Base-by-base conservation (phyloP, 2,329 filamentous ascomycete species). In the Aureobasidium sp. region DNA sequence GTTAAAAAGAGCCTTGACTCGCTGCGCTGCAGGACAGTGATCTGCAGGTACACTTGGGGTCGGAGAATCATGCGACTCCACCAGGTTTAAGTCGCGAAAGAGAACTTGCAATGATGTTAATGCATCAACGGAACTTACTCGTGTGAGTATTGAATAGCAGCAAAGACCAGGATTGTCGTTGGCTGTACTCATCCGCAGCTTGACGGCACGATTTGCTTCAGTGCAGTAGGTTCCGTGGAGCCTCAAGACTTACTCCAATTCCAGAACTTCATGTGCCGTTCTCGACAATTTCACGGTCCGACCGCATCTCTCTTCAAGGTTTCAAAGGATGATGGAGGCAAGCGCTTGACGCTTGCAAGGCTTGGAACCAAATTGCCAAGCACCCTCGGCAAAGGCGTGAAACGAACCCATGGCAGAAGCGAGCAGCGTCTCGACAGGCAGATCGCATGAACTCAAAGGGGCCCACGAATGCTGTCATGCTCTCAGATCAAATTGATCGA, bases 21-120 rank as follows among this genome's bases (percentile, higher is more conserved):
- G 26, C 2, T 47, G 42, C 53, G 41, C 53, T 57, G 27, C 39
- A 57, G 26, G 42, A 42, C n/a, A 23, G 32, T 26, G 53, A 57
- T 57, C 53, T 57, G 52, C 52, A 55, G 52, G 52, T 41, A 41
- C 36, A 26, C 13, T 41, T 34, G 32, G 32, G 53, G 53, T 17
- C 23, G 41, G 39, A 46, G 27, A 20, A 46, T 32, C 41, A 29
- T 46, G 53, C 41, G 39, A 46, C 53, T 56, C 52, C 27, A 44
- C 27, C 27, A 15, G 39, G 20, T 26, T 34, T 27, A 57, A 36
- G 27, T 36, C 20, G 53, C 39, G 46, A 20, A 17, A 42, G 17
- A 4, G 15, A 57, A 46, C 27, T 36, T 13, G 52, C 37, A 17
- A 41, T 27, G 26, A 46, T 55, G 17, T 52, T 26, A 6, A 27